Evolutionary conservation across 1,139 yeast species (phyloP), one percentile per base, ranked within the genome.

Genomic region (Waltiozyma solani): DNA sequence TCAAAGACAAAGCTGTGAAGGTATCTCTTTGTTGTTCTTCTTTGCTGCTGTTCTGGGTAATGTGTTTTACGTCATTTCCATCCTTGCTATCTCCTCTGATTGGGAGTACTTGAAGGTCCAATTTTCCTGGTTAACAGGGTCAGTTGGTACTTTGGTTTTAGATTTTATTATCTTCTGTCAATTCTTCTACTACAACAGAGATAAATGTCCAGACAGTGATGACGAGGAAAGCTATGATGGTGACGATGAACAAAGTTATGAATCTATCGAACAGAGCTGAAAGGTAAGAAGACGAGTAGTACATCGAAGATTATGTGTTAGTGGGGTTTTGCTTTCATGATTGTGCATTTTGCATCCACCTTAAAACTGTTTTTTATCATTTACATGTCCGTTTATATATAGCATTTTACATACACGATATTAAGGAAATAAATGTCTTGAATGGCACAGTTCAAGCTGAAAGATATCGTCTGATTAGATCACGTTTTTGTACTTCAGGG

Each of bases 21-120:
- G 97, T 23, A 82, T 89, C 39, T 82, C 95, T 22, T 86, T 89
- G 57, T 69, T 89, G 70, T 89, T 89, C 61, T 89, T 89, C 62
- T 64, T 87, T 32, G 87, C 89, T 67, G 96, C 97, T 27, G 86
- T 96, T 58, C 64, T 89, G 44, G 97, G 97, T 35, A 89, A 89
- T 58, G 66, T 84, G 55, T 85, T 96, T 0, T 89, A 86, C 52
- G 95, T 89, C 32, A 71, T 85, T 22, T 82, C 94, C 14, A 89
- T 89, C 41, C 63, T 89, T 38, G 72, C 82, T 34, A 84, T 87
- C 35, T 86, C 85, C 48, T 66, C 79, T 40, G 77, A 86, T 41
- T 67, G 71, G 57, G 66, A 74, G 43, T 89, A 85, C 51, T 59
- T 89, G 31, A 58, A 84, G 55, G 81, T 89, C 37, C 91, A 89